A percentile compares a stretch with the other conserved stretches of the same genome.
phyloP scores from a whole-genome alignment of 768 basidiomycete genomes.

The Tylopilus balloui region DNA sequence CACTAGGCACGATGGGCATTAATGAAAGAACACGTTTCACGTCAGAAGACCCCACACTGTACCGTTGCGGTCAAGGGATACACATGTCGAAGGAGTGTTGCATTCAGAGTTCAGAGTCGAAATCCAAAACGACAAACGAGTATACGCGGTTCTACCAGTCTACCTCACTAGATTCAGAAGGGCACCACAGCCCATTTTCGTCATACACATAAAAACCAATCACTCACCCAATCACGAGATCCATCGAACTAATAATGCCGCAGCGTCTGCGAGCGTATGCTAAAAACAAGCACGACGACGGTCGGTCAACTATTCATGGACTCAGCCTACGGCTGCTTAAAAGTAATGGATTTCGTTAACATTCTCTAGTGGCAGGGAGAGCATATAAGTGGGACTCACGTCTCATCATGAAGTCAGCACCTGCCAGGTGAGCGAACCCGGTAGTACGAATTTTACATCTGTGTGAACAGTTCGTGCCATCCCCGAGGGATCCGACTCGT shows the following conservation, averaged over 20 bases:
- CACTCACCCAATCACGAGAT: conserved; percentile 92
- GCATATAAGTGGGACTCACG: conserved; percentile 47
- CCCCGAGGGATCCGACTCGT: conserved; percentile 39
- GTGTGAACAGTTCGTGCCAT: conserved; percentile 95
- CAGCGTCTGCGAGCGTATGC: conserved; percentile 92
- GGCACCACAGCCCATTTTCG: neutral
- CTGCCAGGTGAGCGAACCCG: conserved; percentile 93
- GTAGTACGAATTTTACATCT: conserved; percentile 96
- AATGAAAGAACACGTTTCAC: too few relatives aligned
- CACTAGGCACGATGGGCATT: too few relatives aligned
- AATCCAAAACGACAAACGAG: conserved; percentile 3
- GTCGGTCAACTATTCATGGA: conserved; percentile 10
- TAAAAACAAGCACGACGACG: conserved; percentile 35
- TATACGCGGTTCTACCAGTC: conserved; percentile 25
- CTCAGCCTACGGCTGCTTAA: conserved; percentile 15
- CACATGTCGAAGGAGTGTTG: neutral
- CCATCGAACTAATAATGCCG: conserved; percentile 99
- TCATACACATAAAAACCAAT: neutral
- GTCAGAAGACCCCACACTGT: too few relatives aligned
- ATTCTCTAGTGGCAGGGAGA: neutral
- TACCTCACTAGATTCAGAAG: conserved; percentile 23
- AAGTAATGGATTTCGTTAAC: conserved; percentile 5
- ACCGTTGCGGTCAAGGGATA: neutral
- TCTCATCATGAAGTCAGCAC: conserved; percentile 98
- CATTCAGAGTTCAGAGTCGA: too few relatives aligned